Percentiles rank a stretch among this genome's conserved stretches.
Evolutionary conservation across 805 yeast genomes (phyloP).

Genomic region (Metschnikowia sp.): DNA sequence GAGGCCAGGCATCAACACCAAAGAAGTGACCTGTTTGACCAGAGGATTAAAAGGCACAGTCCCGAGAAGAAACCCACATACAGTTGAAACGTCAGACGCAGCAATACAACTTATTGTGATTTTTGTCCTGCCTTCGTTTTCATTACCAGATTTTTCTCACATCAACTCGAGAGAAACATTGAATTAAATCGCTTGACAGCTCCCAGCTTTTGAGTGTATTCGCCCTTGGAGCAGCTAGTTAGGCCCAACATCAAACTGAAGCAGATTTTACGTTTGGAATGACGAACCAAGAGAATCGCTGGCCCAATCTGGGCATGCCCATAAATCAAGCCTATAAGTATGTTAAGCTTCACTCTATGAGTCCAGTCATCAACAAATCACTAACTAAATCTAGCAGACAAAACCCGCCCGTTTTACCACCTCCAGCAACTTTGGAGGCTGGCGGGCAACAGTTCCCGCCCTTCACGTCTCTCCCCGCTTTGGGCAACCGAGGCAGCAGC

Average conservation of each 20-base stretch:
- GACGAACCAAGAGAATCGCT: constrained; percentile 42
- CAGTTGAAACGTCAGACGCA: no score
- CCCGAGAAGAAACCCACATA: no score
- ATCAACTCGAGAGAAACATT: background rate
- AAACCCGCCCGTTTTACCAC: constrained; percentile 58
- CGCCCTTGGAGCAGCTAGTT: background rate
- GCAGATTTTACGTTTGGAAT: constrained; percentile 13
- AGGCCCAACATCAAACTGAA: background rate
- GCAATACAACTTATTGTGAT: background rate
- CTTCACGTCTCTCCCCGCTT: constrained; percentile 50
- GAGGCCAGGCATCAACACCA: no score
- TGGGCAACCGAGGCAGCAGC: constrained; percentile 39
- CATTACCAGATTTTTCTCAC: constrained; percentile 1
- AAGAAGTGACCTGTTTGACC: no score
- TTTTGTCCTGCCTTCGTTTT: constrained; percentile 2
- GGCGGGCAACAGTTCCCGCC: constrained; percentile 46
- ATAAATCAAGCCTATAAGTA: constrained; percentile 43
- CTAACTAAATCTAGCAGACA: constrained; percentile 43
- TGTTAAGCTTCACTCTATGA: constrained; percentile 18
- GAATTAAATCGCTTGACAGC: background rate
- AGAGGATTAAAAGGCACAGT: no score
- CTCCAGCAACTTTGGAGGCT: constrained; percentile 52
- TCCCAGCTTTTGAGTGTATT: background rate
- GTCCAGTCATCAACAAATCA: background rate
- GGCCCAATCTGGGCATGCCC: constrained; percentile 42